Evolutionary conservation across 2,329 filamentous ascomycete genomes (phyloP).

Genomic region (Clonostachys sp.): DNA sequence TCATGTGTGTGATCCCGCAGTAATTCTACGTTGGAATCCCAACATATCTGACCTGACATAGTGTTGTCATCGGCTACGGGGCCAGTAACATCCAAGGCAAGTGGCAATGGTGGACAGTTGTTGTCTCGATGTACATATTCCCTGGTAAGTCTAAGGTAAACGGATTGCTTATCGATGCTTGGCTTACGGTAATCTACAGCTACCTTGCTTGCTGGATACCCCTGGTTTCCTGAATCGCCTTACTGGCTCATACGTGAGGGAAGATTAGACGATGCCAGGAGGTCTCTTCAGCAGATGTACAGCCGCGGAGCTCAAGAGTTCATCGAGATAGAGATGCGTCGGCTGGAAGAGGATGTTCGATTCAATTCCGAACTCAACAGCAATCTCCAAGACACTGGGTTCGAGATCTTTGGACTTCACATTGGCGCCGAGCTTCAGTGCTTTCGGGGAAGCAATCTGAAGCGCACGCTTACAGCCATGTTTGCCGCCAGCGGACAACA

Average conservation of each 20-base stretch:
- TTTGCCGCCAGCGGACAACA: conserved; percentile 23
- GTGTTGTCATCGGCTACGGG: conserved; percentile 11
- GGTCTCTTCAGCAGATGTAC: conserved; percentile 16
- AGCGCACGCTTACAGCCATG: conserved; percentile 25
- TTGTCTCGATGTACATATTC: conserved; percentile 22
- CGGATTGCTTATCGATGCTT: neutral
- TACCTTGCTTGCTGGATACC: conserved; percentile 12
- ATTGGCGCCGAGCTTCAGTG: conserved; percentile 11
- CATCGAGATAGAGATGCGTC: conserved; percentile 17
- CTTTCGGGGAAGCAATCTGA: conserved; percentile 18
- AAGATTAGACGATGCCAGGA: conserved; percentile 8
- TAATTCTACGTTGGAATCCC: no score
- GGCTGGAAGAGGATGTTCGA: conserved; percentile 15
- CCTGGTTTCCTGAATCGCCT: conserved; percentile 28
- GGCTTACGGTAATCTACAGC: conserved; percentile 3
- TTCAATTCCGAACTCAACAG: conserved; percentile 7
- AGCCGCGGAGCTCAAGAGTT: conserved; percentile 12
- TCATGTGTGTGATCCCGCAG: neutral
- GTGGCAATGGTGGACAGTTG: conserved; percentile 23
- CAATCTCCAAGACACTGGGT: neutral
- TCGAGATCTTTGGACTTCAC: neutral
- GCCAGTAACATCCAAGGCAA: conserved; percentile 11
- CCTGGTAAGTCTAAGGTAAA: conserved; percentile 11
- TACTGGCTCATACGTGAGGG: conserved; percentile 21
- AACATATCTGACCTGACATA: no score